Evolutionary conservation across 768 basidiomycete species (phyloP), one percentile per base, ranked within the genome.

Genomic region (Hebeloma cylindrosporum): DNA sequence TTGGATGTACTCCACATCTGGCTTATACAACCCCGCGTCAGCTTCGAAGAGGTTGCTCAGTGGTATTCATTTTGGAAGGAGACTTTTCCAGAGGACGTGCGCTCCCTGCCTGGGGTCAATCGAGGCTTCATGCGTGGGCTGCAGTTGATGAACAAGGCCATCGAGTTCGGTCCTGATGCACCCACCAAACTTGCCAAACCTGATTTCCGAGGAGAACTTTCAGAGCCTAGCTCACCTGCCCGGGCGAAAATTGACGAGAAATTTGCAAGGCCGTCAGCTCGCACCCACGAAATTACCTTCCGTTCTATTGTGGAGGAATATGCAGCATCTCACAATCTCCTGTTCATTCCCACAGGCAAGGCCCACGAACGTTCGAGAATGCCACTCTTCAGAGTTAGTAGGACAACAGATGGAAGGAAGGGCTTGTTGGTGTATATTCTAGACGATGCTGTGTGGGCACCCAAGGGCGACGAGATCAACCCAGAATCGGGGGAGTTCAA

Each of bases 31-130:
- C 90, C 92, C 1, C 79, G 71, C 34, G 87, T 87, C 58, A 93
- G 82, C 68, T 87, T 92, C 56, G 90, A 88, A 54, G 92, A 98
- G 64, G 92, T 99, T 7, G 88, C 88, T 3, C 79, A 87, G 47
- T 99, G 96, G 96, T 96, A 85, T 62, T 77, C 75, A 1, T 88
- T 82, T 63, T 98, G 95, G 95, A 95, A 93, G 63, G 64, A 66
- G 2, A 59, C 75, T 29, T 92, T 97, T 63, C 77, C 89, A 0
- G 85, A 85, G 51, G 67, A 73, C 11, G 67, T 95, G n/a, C 78
- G 80, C 52, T 74, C 70, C 21, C 69, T 88, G 54, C 67, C 76
- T 8, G 83, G 82, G 5, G 75, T 97, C 18, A 70, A 77, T 41
- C 75, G 78, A 33, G 95, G 93, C 11, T 96, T 98, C 60, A 89